These are phyloP conservation scores for Kwoniella shandongensis DNA, from an alignment of 768 basidiomycete species.

Conservation along the genomic window DNA sequence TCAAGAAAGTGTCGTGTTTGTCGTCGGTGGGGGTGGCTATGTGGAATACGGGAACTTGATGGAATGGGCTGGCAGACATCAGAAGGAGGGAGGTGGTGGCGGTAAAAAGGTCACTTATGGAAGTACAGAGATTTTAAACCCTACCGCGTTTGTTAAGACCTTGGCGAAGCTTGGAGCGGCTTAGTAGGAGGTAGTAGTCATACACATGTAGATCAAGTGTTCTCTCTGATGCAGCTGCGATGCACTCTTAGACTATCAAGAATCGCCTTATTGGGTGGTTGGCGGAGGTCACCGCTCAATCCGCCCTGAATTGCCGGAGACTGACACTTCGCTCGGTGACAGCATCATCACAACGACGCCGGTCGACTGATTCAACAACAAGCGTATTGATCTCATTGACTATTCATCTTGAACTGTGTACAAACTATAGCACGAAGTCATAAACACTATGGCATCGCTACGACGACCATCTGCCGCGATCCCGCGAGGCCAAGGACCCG, in stretches of 20 bases:
- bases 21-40: constrained; percentile 95
- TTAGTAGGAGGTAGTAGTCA: constrained; percentile 3
- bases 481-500: constrained; percentile 12
- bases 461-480: constrained; percentile 39
- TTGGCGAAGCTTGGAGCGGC: constrained; percentile 58
- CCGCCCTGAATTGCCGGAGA: too few species aligned
- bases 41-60: constrained; percentile 95
- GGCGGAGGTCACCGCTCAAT: constrained; percentile 8
- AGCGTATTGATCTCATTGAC: too few species aligned
- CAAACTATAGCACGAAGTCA: background rate
- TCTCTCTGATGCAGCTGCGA: too few species aligned
- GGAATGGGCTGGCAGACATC: constrained; percentile 71
- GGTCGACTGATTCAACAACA: too few species aligned
- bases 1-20: constrained; percentile 82
- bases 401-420: too few species aligned
- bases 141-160: constrained; percentile 74
- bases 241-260: too few species aligned
- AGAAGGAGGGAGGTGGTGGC: constrained; percentile 41
- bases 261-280: background rate
- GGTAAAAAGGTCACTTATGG: constrained; percentile 90
- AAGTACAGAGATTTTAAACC: constrained; percentile 90
- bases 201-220: background rate
- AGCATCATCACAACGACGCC: too few species aligned
- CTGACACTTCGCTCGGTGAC: too few species aligned
- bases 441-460: constrained; percentile 35